Conservation (phyloP, 495 filamentous ascomycete species). For the Evansstolkia leycettana region DNA sequence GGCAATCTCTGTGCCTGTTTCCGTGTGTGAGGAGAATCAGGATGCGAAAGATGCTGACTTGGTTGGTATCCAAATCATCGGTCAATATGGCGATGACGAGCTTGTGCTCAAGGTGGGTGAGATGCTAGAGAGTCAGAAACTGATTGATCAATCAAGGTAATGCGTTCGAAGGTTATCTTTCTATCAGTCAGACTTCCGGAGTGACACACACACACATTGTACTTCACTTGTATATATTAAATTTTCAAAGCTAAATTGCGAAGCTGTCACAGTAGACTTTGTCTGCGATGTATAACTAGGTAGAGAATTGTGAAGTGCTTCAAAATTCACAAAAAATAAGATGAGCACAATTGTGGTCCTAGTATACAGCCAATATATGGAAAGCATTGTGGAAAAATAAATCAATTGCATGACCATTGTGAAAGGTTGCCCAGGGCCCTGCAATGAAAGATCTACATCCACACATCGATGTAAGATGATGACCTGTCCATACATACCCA, state of each 20-base stretch:
- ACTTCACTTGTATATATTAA: not conserved
- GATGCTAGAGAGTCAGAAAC: slow-evolving; percentile 17
- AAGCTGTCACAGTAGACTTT: not conserved
- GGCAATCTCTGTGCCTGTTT: slow-evolving; percentile 71
- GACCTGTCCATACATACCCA: too few relatives aligned
- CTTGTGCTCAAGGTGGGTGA: slow-evolving; percentile 31
- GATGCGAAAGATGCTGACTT: slow-evolving; percentile 18
- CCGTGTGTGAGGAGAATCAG: slow-evolving; percentile 12
- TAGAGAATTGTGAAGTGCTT: too few relatives aligned
- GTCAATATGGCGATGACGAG: slow-evolving; percentile 82
- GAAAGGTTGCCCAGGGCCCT: too few relatives aligned
- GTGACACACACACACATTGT: too few relatives aligned
- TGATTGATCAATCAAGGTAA: not conserved
- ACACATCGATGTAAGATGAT: too few relatives aligned
- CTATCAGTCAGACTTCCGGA: not conserved
- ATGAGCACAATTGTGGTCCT: too few relatives aligned
- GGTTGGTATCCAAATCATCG: slow-evolving; percentile 78
- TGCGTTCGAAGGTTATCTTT: not conserved
- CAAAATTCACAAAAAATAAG: too few relatives aligned
- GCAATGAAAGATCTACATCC: too few relatives aligned
- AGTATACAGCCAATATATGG: too few relatives aligned
- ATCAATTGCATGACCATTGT: too few relatives aligned
- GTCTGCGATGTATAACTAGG: too few relatives aligned
- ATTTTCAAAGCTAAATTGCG: slow-evolving; percentile 3
- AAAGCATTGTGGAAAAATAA: too few relatives aligned